Conservation (phyloP, 1,139 yeast species). For the Yamadazyma dendronema region DNA sequence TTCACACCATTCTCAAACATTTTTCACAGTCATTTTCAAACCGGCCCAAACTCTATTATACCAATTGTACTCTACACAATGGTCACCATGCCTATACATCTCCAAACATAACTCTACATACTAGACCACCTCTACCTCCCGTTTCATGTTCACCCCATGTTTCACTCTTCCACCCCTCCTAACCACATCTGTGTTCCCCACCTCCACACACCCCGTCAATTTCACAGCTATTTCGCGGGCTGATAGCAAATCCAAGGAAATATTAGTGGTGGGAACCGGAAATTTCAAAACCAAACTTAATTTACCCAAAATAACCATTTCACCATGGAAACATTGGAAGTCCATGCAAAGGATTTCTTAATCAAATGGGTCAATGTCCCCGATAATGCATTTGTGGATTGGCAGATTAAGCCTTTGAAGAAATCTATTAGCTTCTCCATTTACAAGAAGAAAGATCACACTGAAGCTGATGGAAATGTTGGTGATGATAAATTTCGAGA, state of each 20-base stretch:
- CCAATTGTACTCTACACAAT: no score
- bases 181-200: not conserved
- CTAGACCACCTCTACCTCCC: no score
- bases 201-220: not conserved
- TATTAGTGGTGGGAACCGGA: no score
- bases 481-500: slow-evolving; percentile 7
- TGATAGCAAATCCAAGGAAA: not conserved
- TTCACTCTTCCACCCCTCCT: not conserved
- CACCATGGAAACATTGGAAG: slow-evolving; percentile 78
- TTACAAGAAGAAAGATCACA: slow-evolving; percentile 46
- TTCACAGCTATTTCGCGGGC: not conserved
- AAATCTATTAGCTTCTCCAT: slow-evolving; percentile 74
- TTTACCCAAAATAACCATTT: no score
- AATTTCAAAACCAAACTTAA: no score
- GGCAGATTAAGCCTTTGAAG: slow-evolving; percentile 83
- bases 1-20: no score
- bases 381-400: slow-evolving; percentile 61
- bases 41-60: no score
- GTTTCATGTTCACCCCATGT: no score
- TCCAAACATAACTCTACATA: no score
- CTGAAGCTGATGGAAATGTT: slow-evolving; percentile 8
- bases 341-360: slow-evolving; percentile 83
- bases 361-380: slow-evolving; percentile 88
- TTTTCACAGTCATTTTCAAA: no score
- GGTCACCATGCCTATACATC: no score